Base-by-base conservation (phyloP, 257 asterid genomes). In the Galeopsis tetrahit region DNA sequence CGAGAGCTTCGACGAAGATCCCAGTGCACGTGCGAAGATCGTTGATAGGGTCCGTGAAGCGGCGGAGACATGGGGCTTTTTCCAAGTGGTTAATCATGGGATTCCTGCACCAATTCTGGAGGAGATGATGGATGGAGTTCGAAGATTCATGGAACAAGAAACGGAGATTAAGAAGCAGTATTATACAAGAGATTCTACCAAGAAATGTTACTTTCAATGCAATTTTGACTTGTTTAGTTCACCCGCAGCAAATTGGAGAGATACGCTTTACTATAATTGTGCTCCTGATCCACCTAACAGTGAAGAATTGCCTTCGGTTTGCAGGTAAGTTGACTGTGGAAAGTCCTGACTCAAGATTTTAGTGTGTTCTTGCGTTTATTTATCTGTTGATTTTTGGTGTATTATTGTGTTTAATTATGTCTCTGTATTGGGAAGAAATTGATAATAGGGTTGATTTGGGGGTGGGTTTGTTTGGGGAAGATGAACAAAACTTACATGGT, bases 71-170 rank as follows among this genome's bases (percentile, higher is more conserved):
- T 80, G 81, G 79, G 79, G 81, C 1, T 77, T 83, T 9, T 74
- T 77, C 44, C 82, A 74, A 58, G 77, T 80, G 6, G 57, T 83
- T 1, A 80, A 84, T 32, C 84, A 76, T 70, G 88, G 84, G 2
- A 63, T 81, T 31, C 82, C 82, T 0, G 28, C 0, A 0, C 15
- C 11, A 15, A 3, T 31, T 2, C 1, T 84, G 60, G 81, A 78
- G 17, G 79, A 71, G 6, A 78, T 79, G 78, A 10, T 84, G 28
- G 39, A 64, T 0, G 78, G 77, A 2, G 63, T 70, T 2, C 9
- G 81, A 1, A 58, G 72, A 56, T 84, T 83, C 21, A 51, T 75
- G 39, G 84, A 83, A 55, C 82, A 75, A 60, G 81, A 78, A 39
- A 4, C 34, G 1, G 84, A 81, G 65, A 55, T 59, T 8, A 81